Conservation (phyloP, 805 yeast genomes). For the Candida glaebosa region DNA sequence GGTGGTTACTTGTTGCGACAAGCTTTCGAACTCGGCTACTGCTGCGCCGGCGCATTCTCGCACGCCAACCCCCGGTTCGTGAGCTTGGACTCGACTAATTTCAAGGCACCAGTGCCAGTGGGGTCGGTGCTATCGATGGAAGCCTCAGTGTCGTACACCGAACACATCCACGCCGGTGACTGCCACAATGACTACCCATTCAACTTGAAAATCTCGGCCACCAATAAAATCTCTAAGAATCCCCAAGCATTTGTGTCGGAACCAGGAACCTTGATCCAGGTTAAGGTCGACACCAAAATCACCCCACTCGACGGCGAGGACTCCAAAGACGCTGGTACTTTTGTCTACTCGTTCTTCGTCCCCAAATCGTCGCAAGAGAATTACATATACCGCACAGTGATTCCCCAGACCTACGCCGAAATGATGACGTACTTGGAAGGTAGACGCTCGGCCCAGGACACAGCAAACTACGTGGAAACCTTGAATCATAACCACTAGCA, state of each 20-base stretch:
- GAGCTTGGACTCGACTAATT: constrained; percentile 85
- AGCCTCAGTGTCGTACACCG: constrained; percentile 84
- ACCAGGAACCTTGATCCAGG: constrained; percentile 89
- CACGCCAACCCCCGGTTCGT: constrained; percentile 84
- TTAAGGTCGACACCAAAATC: constrained; percentile 80
- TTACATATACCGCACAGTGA: constrained; percentile 69
- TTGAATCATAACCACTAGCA: constrained; percentile 15
- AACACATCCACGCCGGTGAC: constrained; percentile 54
- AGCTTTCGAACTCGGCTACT: constrained; percentile 89
- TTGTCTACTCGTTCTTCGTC: constrained; percentile 85
- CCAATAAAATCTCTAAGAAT: constrained; percentile 50
- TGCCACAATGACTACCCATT: constrained; percentile 32
- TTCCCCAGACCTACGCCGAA: constrained; percentile 85
- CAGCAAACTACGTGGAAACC: constrained; percentile 59
- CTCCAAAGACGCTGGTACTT: constrained; percentile 75
- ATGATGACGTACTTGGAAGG: constrained; percentile 92
- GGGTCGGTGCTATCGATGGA: constrained; percentile 83
- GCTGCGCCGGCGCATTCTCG: constrained; percentile 86
- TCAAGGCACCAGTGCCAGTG: constrained; percentile 93
- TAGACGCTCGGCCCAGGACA: constrained; percentile 82
- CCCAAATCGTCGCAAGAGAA: constrained; percentile 48
- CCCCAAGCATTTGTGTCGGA: constrained; percentile 59
- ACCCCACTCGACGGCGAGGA: constrained; percentile 60
- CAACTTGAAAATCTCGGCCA: constrained; percentile 54
- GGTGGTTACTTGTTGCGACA: constrained; percentile 94